phyloP scores from a whole-genome alignment of 805 yeast species.

The Wickerhamomyces ciferrii region DNA sequence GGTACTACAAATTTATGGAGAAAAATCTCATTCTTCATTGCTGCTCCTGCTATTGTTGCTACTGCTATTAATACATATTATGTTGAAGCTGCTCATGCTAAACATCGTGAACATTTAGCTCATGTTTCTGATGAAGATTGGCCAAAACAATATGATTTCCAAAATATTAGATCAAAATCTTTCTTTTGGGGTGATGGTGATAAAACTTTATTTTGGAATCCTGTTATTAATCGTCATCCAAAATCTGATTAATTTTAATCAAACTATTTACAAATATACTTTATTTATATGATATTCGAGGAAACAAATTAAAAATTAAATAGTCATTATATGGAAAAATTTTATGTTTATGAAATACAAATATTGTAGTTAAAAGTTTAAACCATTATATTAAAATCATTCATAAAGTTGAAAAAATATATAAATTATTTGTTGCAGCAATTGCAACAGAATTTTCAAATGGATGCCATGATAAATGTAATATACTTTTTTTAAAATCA shows the following conservation, averaged over 20 bases:
- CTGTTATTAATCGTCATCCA: conserved; percentile 84
- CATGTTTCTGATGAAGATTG: conserved; percentile 82
- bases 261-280: background rate
- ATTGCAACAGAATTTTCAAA: conserved; percentile 93
- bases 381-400: conserved; percentile 7
- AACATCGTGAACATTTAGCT: conserved; percentile 74
- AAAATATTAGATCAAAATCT: conserved; percentile 80
- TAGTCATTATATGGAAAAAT: background rate
- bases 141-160: conserved; percentile 88
- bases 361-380: too few relatives aligned
- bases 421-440: conserved; percentile 95
- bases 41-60: conserved; percentile 74
- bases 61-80: conserved; percentile 78
- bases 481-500: conserved; percentile 90
- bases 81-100: conserved; percentile 83
- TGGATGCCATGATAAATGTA: conserved; percentile 99
- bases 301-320: too few relatives aligned
- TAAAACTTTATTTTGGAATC: conserved; percentile 95
- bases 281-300: background rate
- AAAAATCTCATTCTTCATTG: conserved; percentile 74
- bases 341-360: background rate
- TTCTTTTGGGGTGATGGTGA: conserved; percentile 99
- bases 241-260: conserved; percentile 13
- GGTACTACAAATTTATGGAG: conserved; percentile 78
- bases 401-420: conserved; percentile 75